A percentile compares a stretch with the other conserved stretches of the same genome.
Evolutionary conservation across 164 flowering plant species (phyloP).

Genomic region (Aristolochia californica): DNA sequence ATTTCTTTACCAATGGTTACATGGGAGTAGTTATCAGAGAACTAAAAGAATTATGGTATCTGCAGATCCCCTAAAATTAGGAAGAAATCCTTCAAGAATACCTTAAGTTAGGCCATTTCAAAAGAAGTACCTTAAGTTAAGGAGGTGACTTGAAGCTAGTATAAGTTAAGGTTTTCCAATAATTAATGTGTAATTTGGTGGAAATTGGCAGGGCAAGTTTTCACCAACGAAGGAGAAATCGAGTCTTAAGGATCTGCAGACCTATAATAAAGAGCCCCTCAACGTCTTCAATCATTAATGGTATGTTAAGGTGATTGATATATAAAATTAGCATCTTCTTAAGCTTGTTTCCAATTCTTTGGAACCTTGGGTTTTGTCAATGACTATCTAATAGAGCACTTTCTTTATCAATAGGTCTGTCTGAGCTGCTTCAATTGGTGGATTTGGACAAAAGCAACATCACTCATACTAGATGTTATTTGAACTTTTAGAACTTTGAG

Average conservation of each 20-base stretch:
- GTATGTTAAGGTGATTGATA: slow-evolving; percentile 29
- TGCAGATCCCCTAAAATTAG: too few species aligned
- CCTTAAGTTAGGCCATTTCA: too few species aligned
- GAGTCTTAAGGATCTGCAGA: slow-evolving; percentile 36
- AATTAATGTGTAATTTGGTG: slow-evolving; percentile 45
- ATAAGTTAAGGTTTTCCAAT: slow-evolving; percentile 16
- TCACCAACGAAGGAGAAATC: slow-evolving; percentile 42
- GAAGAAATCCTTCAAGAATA: too few species aligned
- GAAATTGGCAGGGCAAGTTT: slow-evolving; percentile 66
- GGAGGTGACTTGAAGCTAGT: background rate
- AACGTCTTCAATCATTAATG: slow-evolving; percentile 23
- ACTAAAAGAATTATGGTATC: too few species aligned
- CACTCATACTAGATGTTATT: too few species aligned
- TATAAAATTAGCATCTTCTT: slow-evolving; percentile 9
- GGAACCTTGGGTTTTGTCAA: slow-evolving; percentile 14
- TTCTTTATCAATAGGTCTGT: slow-evolving; percentile 44
- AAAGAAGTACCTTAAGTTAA: too few species aligned
- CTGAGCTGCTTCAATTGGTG: slow-evolving; percentile 30
- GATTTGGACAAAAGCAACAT: slow-evolving; percentile 23
- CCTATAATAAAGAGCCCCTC: slow-evolving; percentile 30
- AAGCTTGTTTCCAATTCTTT: slow-evolving; percentile 9
- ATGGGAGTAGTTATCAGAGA: too few species aligned
- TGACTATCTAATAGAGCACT: slow-evolving; percentile 20
- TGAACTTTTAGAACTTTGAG: too few species aligned
- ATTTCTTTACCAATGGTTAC: too few species aligned